Percentiles rank a stretch among this genome's conserved stretches.
phyloP scores from a whole-genome alignment of 768 basidiomycete species.

The Wakefieldia striispora region DNA sequence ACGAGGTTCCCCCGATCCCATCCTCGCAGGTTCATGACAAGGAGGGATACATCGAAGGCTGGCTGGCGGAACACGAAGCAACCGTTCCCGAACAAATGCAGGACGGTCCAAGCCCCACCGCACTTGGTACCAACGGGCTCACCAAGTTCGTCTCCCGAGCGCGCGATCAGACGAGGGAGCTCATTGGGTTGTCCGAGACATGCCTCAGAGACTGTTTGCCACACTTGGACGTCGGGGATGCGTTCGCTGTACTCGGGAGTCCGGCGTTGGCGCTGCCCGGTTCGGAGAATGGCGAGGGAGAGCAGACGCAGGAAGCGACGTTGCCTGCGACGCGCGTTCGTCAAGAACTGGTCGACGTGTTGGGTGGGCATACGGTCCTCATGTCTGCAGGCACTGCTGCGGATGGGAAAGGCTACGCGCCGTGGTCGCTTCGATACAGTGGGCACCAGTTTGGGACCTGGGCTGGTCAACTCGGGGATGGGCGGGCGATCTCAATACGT shows the following conservation, averaged over 20 bases:
- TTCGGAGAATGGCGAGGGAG: constrained; percentile 25
- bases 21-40: constrained; percentile 52
- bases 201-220: constrained; percentile 78
- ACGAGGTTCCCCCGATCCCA: constrained; percentile 58
- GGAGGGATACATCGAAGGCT: constrained; percentile 67
- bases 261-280: constrained; percentile 45
- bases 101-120: no score
- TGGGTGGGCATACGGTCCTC: constrained; percentile 74
- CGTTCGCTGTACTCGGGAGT: constrained; percentile 61
- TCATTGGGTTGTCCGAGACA: constrained; percentile 72
- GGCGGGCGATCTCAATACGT: constrained; percentile 88
- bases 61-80: constrained; percentile 69
- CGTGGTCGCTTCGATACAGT: constrained; percentile 90
- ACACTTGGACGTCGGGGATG: constrained; percentile 83
- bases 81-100: neutral
- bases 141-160: constrained; percentile 49
- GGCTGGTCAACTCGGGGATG: constrained; percentile 96
- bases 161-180: constrained; percentile 51
- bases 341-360: constrained; percentile 74
- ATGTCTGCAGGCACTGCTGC: constrained; percentile 38
- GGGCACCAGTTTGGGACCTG: constrained; percentile 88
- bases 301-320: constrained; percentile 10
- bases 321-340: constrained; percentile 45
- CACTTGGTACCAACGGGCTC: constrained; percentile 21
- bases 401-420: constrained; percentile 36